A percentile compares a stretch with the other conserved stretches of the same genome.
Conservation (phyloP, 2,329 filamentous ascomycete genomes). For the Penicillium brevicompactum region DNA sequence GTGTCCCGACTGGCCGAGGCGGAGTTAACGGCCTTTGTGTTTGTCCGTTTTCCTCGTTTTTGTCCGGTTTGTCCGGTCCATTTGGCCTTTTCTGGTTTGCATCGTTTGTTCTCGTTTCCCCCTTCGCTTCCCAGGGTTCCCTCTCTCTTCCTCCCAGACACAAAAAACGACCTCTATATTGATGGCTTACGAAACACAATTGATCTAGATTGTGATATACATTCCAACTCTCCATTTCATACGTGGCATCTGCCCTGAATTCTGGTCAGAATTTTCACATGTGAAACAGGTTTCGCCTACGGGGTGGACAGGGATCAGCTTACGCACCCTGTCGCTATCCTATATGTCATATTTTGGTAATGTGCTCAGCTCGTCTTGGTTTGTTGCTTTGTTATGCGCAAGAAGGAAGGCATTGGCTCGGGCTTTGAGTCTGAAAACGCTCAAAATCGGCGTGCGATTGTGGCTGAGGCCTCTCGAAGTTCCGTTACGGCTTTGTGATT, state of each 20-base stretch:
- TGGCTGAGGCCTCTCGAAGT: neutral
- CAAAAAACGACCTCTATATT: too few relatives aligned
- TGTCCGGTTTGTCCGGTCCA: neutral
- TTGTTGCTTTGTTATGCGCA: neutral
- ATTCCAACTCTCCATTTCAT: neutral
- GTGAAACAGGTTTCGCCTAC: neutral
- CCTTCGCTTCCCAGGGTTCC: neutral
- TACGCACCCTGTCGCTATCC: neutral
- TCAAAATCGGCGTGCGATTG: constrained; percentile 1
- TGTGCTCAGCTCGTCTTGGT: neutral
- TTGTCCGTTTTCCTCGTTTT: neutral
- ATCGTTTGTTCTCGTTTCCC: neutral
- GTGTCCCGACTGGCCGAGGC: constrained; percentile 2
- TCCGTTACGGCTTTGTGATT: neutral
- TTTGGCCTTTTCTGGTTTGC: neutral
- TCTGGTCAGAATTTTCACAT: neutral
- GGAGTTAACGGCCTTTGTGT: constrained; percentile 5
- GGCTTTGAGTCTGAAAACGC: constrained; percentile 10
- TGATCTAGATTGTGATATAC: too few relatives aligned
- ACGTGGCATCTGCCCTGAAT: neutral
- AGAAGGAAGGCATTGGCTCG: constrained; percentile 1
- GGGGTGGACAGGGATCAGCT: neutral
- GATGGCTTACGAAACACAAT: too few relatives aligned
- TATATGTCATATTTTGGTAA: neutral
- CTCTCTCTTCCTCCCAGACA: too few relatives aligned